Percentiles rank a stretch among this genome's conserved stretches.
phyloP scores from a whole-genome alignment of 1,284 basidiomycete genomes.

The Ustilago sp. region DNA sequence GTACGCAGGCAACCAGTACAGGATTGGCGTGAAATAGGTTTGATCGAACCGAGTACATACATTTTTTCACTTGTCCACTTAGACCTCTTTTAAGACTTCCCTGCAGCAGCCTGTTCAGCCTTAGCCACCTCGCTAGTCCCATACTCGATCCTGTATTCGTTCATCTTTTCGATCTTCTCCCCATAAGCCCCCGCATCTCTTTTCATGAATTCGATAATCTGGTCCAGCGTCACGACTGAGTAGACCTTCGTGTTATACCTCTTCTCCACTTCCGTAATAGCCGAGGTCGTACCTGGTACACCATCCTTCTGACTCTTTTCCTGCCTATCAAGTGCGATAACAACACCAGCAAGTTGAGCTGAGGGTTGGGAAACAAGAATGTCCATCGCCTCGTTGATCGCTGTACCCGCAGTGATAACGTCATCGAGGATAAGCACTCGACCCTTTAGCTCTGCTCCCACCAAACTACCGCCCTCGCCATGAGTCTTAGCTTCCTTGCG shows the following conservation, averaged over 20 bases:
- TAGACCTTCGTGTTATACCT: slow-evolving; percentile 79
- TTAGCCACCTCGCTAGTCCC: slow-evolving; percentile 72
- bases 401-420: slow-evolving; percentile 88
- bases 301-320: slow-evolving; percentile 79
- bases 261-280: slow-evolving; percentile 80
- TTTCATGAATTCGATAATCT: slow-evolving; percentile 87
- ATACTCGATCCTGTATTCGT: slow-evolving; percentile 82
- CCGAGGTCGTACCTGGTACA: slow-evolving; percentile 35
- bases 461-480: slow-evolving; percentile 93
- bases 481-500: slow-evolving; percentile 96
- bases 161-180: slow-evolving; percentile 81
- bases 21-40: no score
- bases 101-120: slow-evolving; percentile 21
- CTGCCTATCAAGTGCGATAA: slow-evolving; percentile 89
- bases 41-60: not conserved
- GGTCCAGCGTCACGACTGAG: slow-evolving; percentile 83
- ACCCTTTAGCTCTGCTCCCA: slow-evolving; percentile 84
- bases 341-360: slow-evolving; percentile 80
- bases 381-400: slow-evolving; percentile 67
- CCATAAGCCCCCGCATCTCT: slow-evolving; percentile 72
- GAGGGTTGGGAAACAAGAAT: slow-evolving; percentile 55
- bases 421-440: slow-evolving; percentile 87
- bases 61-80: not conserved
- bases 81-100: not conserved
- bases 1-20: no score